These are phyloP conservation scores for Penicillium herquei DNA, from an alignment of 495 filamentous ascomycete species.

Conservation along the genomic window DNA sequence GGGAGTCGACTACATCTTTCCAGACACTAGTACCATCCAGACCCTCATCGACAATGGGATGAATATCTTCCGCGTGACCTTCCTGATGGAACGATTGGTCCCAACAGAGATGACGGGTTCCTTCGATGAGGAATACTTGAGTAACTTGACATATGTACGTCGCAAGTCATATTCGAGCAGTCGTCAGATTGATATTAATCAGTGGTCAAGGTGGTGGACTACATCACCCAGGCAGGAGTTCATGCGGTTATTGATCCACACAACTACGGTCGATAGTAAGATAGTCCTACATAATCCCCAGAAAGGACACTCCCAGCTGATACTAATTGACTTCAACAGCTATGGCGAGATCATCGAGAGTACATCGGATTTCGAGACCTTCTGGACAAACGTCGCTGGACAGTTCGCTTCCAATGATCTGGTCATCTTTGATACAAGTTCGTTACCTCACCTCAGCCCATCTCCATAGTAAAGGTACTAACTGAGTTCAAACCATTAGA, in stretches of 20 bases:
- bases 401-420: constrained; percentile 56
- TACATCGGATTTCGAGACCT: constrained; percentile 55
- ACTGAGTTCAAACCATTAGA: constrained; percentile 50
- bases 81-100: constrained; percentile 67
- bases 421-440: constrained; percentile 59
- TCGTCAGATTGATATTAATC: not conserved
- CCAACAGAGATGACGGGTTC: constrained; percentile 47
- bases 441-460: not conserved
- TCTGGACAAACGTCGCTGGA: constrained; percentile 62
- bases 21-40: constrained; percentile 50
- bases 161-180: not conserved
- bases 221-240: constrained; percentile 59
- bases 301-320: not conserved
- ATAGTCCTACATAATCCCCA: not conserved
- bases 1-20: constrained; percentile 61
- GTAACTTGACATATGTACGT: constrained; percentile 40
- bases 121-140: constrained; percentile 39
- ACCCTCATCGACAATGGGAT: constrained; percentile 58
- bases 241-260: constrained; percentile 68
- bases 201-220: constrained; percentile 50
- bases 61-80: constrained; percentile 68
- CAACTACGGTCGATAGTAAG: constrained; percentile 60
- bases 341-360: constrained; percentile 65
- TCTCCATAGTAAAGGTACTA: not conserved
- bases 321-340: constrained; percentile 30